A percentile compares a stretch with the other conserved stretches of the same genome.
Conservation (phyloP, 306 rosid species). For the Vigna unguiculata region DNA sequence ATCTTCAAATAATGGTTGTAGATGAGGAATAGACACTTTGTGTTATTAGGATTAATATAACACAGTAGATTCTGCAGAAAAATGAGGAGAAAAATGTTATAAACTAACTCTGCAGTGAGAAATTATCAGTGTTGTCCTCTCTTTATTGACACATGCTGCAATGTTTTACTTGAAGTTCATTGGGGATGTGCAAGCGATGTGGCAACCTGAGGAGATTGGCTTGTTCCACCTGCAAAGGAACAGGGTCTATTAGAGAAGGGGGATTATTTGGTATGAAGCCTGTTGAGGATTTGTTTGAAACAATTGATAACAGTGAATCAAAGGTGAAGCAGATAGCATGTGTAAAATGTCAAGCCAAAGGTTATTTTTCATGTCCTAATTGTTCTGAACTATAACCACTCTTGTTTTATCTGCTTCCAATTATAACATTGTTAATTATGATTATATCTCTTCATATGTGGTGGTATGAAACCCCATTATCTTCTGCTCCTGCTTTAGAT, state of each 20-base stretch:
- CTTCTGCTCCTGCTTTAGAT: background rate
- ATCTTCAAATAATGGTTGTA: background rate
- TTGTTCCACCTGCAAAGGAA: constrained; percentile 76
- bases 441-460: background rate
- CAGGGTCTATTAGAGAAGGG: constrained; percentile 70
- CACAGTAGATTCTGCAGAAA: background rate
- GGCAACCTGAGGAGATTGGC: constrained; percentile 82
- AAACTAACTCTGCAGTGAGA: background rate
- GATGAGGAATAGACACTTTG: background rate
- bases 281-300: constrained; percentile 58
- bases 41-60: background rate
- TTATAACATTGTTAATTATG: constrained; percentile 27
- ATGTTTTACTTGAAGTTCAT: constrained; percentile 57
- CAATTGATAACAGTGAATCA: constrained; percentile 52
- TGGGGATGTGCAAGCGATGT: constrained; percentile 88
- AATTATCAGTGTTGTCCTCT: too few species aligned
- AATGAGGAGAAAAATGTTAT: constrained; percentile 14
- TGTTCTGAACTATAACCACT: constrained; percentile 55
- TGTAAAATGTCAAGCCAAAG: constrained; percentile 72
- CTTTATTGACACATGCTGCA: constrained; percentile 20
- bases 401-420: constrained; percentile 1
- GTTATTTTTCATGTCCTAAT: constrained; percentile 79
- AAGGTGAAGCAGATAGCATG: constrained; percentile 55
- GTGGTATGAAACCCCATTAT: background rate
- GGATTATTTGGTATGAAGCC: constrained; percentile 52